Conservation (phyloP, 495 filamentous ascomycete genomes). For the Entonaema liquescens region DNA sequence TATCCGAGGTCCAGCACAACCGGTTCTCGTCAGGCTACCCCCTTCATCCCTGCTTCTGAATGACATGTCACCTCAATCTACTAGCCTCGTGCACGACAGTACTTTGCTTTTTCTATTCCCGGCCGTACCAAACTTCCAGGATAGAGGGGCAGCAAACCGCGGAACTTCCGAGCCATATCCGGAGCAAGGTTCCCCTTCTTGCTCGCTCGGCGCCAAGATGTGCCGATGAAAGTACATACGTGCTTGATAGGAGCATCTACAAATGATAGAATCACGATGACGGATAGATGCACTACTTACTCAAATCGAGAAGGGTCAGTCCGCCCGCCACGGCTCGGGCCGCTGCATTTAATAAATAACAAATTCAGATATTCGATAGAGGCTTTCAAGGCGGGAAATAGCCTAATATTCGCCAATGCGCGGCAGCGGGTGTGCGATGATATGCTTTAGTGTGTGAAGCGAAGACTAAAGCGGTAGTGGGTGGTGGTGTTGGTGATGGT, state of each 20-base stretch:
- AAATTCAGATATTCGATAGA: conserved; percentile 12
- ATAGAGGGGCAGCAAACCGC: conserved; percentile 31
- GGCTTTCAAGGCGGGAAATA: conserved; percentile 12
- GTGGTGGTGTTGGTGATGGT: not conserved
- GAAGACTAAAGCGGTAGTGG: conserved; percentile 5
- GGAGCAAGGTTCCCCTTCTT: conserved; percentile 14
- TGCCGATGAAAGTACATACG: conserved; percentile 13
- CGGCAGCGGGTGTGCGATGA: conserved; percentile 25
- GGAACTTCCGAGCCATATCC: conserved; percentile 32
- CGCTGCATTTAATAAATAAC: conserved; percentile 12
- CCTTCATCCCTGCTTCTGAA: conserved; percentile 12
- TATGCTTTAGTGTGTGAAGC: conserved; percentile 35
- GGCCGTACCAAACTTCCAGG: conserved; percentile 35
- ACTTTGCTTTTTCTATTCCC: conserved; percentile 33
- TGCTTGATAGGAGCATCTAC: not conserved
- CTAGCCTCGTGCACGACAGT: conserved; percentile 32
- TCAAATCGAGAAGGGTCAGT: not conserved
- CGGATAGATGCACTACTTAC: not conserved
- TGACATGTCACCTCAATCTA: conserved; percentile 41
- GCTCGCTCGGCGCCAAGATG: conserved; percentile 31
- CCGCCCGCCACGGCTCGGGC: conserved; percentile 30
- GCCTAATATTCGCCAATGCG: conserved; percentile 30
- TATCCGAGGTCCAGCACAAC: conserved; percentile 32
- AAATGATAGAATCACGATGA: conserved; percentile 2
- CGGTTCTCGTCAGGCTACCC: conserved; percentile 20